phyloP scores from a whole-genome alignment of 768 basidiomycete species.

The Termitomyces sp. region DNA sequence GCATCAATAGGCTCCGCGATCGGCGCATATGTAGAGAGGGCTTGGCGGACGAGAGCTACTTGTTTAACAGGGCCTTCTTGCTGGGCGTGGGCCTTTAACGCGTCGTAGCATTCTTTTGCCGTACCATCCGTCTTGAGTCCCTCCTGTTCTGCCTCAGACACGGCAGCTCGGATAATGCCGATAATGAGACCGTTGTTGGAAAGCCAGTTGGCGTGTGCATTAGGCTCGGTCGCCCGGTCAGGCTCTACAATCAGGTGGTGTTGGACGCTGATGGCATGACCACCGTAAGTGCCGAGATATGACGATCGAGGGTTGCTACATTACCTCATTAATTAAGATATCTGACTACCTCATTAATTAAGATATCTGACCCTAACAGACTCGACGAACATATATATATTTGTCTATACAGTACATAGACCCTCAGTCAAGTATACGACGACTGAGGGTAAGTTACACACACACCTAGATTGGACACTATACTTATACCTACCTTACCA shows the following conservation, averaged over 20 bases:
- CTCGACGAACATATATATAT: no score
- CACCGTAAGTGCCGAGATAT: no score
- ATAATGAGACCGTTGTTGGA: neutral
- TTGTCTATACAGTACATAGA: no score
- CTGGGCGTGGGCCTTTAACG: neutral
- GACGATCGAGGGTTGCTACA: no score
- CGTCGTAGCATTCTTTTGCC: neutral
- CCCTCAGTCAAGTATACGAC: no score
- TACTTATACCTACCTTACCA: no score
- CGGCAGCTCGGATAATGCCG: neutral
- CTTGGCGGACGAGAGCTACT: neutral
- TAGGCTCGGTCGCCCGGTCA: neutral
- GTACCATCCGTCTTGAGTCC: neutral
- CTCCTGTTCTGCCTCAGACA: neutral
- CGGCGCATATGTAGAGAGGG: neutral
- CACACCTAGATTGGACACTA: no score
- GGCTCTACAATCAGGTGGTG: neutral
- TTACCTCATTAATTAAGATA: no score
- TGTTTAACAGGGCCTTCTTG: neutral
- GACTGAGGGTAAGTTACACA: no score
- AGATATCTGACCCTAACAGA: no score
- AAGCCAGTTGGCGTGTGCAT: neutral
- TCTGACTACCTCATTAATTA: no score
- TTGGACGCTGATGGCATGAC: no score
- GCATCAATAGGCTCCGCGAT: neutral